Conservation (phyloP, 306 rosid species). For the Urtica urens region DNA sequence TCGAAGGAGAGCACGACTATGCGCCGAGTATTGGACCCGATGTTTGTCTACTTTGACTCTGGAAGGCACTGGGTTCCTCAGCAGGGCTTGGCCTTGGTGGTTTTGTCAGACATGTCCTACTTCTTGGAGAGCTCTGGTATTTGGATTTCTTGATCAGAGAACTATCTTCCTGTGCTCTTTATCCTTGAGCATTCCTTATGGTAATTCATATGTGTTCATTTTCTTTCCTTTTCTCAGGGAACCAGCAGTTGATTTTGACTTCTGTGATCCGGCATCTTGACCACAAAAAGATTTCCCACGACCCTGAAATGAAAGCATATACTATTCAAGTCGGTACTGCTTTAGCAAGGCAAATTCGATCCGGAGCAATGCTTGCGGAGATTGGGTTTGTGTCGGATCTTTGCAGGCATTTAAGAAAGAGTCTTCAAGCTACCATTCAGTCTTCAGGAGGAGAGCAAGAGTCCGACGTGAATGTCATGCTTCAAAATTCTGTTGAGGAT, state of each 20-base stretch:
- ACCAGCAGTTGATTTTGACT: constrained; percentile 61
- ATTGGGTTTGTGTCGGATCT: constrained; percentile 82
- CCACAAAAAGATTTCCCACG: constrained; percentile 77
- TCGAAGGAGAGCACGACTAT: constrained; percentile 88
- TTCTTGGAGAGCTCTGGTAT: constrained; percentile 66
- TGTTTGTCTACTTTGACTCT: constrained; percentile 77
- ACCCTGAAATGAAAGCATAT: constrained; percentile 58
- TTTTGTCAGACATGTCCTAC: constrained; percentile 71
- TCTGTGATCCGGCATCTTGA: constrained; percentile 81
- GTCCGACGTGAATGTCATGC: constrained; percentile 49
- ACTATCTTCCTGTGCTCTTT: neutral
- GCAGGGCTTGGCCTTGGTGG: constrained; percentile 65
- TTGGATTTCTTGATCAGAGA: neutral
- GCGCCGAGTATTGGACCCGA: constrained; percentile 81
- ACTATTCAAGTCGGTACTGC: constrained; percentile 69
- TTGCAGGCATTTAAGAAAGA: constrained; percentile 92
- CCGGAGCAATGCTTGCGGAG: constrained; percentile 52
- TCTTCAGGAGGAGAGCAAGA: constrained; percentile 73
- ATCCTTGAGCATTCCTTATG: neutral
- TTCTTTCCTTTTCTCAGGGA: constrained; percentile 40
- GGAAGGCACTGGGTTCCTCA: constrained; percentile 64
- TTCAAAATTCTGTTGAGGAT: constrained; percentile 75
- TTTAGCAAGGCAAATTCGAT: constrained; percentile 70
- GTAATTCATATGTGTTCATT: constrained; percentile 13
- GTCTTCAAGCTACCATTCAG: constrained; percentile 71